Conservation (phyloP, 2,329 filamentous ascomycete species). For the Apiospora koreana region DNA sequence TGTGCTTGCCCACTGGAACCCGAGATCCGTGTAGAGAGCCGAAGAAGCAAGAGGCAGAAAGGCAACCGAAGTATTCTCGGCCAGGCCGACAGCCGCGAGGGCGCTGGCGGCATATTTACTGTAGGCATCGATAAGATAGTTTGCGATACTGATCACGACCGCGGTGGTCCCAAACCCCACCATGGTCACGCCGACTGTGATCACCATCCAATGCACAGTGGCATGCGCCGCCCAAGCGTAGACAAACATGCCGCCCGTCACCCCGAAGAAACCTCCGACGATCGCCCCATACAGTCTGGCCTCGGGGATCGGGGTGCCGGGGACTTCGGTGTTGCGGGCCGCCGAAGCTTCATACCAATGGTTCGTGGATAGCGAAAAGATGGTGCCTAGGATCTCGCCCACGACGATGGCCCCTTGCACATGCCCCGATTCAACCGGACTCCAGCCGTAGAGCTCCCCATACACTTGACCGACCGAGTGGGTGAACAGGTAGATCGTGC, state of each 20-base stretch:
- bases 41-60: conserved; percentile 27
- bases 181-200: conserved; percentile 46
- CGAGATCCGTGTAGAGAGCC: conserved; percentile 47
- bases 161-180: conserved; percentile 51
- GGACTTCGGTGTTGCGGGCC: conserved; percentile 34
- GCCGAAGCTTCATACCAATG: conserved; percentile 43
- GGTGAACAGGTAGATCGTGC: conserved; percentile 27
- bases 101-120: conserved; percentile 50
- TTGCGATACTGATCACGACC: conserved; percentile 45
- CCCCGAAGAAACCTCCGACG: conserved; percentile 3
- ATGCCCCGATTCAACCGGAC: conserved; percentile 14
- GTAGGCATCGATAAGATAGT: conserved; percentile 53
- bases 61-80: conserved; percentile 50
- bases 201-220: conserved; percentile 45
- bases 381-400: conserved; percentile 15
- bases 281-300: conserved; percentile 11
- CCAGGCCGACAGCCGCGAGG: conserved; percentile 47
- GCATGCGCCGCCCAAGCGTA: conserved; percentile 51
- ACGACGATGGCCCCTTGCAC: conserved; percentile 9
- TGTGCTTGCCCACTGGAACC: conserved; percentile 50
- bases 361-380: conserved; percentile 22
- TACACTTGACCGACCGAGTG: conserved; percentile 25
- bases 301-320: conserved; percentile 27
- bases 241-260: conserved; percentile 47
- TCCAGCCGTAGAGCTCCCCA: conserved; percentile 22